phyloP scores from a whole-genome alignment of 495 filamentous ascomycete genomes.

The Penicillium cinerascens region DNA sequence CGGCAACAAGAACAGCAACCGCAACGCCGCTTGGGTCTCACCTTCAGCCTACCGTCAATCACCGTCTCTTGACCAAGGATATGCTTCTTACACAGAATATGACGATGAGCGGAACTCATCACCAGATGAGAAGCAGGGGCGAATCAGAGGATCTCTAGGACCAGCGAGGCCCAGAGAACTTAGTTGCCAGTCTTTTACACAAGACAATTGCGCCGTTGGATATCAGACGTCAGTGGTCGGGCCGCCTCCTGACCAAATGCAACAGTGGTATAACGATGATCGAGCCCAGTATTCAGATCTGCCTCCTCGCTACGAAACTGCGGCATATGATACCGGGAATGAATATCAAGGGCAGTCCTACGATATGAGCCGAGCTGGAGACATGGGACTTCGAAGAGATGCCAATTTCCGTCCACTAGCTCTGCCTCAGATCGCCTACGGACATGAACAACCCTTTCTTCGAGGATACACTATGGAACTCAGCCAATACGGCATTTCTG shows the following conservation, averaged over 20 bases:
- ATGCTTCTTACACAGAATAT: not conserved
- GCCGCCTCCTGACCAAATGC: not conserved
- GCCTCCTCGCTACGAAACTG: not conserved
- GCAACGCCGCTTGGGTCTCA: not conserved
- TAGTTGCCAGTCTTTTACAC: too few relatives aligned
- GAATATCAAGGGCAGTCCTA: too few relatives aligned
- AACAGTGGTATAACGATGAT: not conserved
- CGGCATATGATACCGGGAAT: too few relatives aligned
- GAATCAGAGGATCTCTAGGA: too few relatives aligned
- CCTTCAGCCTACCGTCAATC: not conserved
- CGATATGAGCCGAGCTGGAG: not conserved
- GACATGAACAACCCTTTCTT: conserved; percentile 1
- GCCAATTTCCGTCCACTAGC: not conserved
- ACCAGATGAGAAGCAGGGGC: too few relatives aligned
- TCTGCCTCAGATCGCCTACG: not conserved
- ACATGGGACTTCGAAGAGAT: not conserved
- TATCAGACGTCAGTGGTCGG: not conserved
- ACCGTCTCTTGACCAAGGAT: not conserved
- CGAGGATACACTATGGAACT: not conserved
- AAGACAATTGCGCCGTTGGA: not conserved
- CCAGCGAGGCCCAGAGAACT: too few relatives aligned
- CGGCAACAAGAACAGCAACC: not conserved
- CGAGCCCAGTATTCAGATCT: not conserved
- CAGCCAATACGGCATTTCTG: not conserved
- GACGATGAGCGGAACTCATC: too few relatives aligned